A percentile compares a stretch with the other conserved stretches of the same genome.
Evolutionary conservation across 2,329 filamentous ascomycete species (phyloP).

Genomic region (Didymella exigua): DNA sequence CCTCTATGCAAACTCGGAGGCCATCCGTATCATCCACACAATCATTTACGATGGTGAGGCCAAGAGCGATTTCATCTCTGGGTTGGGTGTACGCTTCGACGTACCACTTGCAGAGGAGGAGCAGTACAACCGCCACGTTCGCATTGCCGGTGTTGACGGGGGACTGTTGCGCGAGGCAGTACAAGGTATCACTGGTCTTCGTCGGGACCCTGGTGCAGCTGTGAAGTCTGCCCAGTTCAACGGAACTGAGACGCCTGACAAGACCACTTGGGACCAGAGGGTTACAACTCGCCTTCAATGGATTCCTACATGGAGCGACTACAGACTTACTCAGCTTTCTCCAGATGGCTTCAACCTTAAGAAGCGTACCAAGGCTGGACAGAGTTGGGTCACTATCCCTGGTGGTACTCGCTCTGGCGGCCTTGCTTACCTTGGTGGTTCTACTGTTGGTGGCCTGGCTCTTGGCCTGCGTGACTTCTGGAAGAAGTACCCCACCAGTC

Average conservation of each 20-base stretch:
- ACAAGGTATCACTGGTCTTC: slow-evolving; percentile 64
- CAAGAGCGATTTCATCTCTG: slow-evolving; percentile 59
- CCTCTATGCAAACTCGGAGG: slow-evolving; percentile 62
- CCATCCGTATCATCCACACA: slow-evolving; percentile 61
- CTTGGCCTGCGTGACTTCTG: slow-evolving; percentile 66
- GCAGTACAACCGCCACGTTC: slow-evolving; percentile 64
- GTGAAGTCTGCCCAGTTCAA: slow-evolving; percentile 59
- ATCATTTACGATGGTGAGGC: slow-evolving; percentile 61
- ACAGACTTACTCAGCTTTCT: slow-evolving; percentile 62
- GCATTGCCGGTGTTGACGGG: slow-evolving; percentile 61
- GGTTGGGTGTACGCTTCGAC: slow-evolving; percentile 61
- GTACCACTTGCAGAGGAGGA: slow-evolving; percentile 61
- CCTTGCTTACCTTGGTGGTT: slow-evolving; percentile 64
- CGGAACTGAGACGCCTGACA: slow-evolving; percentile 53
- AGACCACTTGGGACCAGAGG: slow-evolving; percentile 55
- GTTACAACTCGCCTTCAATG: slow-evolving; percentile 58
- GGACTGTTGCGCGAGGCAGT: slow-evolving; percentile 64
- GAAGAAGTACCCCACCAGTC: slow-evolving; percentile 65
- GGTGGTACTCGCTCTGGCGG: slow-evolving; percentile 63
- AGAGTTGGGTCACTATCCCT: slow-evolving; percentile 64
- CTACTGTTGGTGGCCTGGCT: slow-evolving; percentile 63
- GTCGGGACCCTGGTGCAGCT: slow-evolving; percentile 59
- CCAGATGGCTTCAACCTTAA: slow-evolving; percentile 65
- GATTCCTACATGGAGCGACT: slow-evolving; percentile 66
- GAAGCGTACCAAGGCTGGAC: slow-evolving; percentile 64